phyloP scores from a whole-genome alignment of 2,329 filamentous ascomycete genomes.

The Pyricularia grisea region DNA sequence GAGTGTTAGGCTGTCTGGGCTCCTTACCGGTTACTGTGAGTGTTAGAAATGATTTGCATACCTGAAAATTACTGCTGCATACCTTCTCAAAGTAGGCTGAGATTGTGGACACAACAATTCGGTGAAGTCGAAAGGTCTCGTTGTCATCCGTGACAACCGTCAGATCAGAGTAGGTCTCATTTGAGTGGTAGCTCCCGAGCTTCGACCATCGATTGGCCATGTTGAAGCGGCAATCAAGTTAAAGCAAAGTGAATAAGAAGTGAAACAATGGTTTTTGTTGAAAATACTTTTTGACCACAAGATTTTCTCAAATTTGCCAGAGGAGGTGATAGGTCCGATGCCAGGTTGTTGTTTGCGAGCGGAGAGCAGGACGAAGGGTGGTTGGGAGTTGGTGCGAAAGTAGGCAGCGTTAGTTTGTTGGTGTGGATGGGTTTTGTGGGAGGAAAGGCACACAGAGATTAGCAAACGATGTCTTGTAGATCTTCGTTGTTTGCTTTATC shows the following conservation, averaged over 20 bases:
- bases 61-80: neutral
- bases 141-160: neutral
- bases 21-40: neutral
- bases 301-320: no score
- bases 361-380: no score
- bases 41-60: neutral
- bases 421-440: no score
- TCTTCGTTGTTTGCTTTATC: no score
- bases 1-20: no score
- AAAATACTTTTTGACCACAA: no score
- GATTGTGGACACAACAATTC: neutral
- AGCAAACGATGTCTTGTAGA: no score
- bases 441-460: no score
- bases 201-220: neutral
- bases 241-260: neutral
- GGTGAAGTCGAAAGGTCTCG: neutral
- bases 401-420: no score
- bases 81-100: neutral
- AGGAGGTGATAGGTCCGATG: no score
- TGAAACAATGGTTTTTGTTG: neutral
- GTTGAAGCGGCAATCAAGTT: neutral
- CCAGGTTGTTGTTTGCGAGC: no score
- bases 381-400: no score
- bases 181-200: neutral
- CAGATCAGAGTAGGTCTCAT: neutral